These are phyloP conservation scores for Kodamaea hsintzibuensis DNA, from an alignment of 805 yeast species.

Conservation along the genomic window DNA sequence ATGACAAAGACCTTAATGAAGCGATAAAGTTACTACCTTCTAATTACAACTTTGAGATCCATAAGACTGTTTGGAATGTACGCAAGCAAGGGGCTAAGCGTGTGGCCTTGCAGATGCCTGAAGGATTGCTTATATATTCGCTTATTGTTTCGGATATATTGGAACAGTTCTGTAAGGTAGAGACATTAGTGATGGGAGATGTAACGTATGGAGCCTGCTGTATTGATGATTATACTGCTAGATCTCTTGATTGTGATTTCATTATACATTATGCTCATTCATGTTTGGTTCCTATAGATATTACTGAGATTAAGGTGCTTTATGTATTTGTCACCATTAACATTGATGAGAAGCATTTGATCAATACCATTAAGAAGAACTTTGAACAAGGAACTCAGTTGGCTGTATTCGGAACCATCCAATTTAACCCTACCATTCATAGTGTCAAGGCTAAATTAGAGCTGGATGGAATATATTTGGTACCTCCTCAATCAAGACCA, in stretches of 20 bases:
- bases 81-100: constrained; percentile 70
- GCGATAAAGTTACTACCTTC: constrained; percentile 82
- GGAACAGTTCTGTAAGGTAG: constrained; percentile 86
- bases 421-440: constrained; percentile 93
- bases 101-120: constrained; percentile 97
- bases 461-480: constrained; percentile 53
- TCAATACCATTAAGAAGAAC: constrained; percentile 73
- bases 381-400: constrained; percentile 63
- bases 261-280: constrained; percentile 97
- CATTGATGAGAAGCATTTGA: constrained; percentile 79
- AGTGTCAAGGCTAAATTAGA: constrained; percentile 64
- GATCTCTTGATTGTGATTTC: constrained; percentile 90
- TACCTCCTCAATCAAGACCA: constrained; percentile 91
- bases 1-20: constrained; percentile 78
- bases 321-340: constrained; percentile 93
- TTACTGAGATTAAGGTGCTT: constrained; percentile 87
- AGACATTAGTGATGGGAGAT: constrained; percentile 95
- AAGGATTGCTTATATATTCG: constrained; percentile 87
- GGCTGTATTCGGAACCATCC: constrained; percentile 94
- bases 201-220: constrained; percentile 99
- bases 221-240: constrained; percentile 93
- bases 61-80: constrained; percentile 93
- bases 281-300: constrained; percentile 92
- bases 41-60: constrained; percentile 94
- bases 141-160: constrained; percentile 87